Conservation (phyloP, 305 asterid species). For the Fraxinus dipetala region DNA sequence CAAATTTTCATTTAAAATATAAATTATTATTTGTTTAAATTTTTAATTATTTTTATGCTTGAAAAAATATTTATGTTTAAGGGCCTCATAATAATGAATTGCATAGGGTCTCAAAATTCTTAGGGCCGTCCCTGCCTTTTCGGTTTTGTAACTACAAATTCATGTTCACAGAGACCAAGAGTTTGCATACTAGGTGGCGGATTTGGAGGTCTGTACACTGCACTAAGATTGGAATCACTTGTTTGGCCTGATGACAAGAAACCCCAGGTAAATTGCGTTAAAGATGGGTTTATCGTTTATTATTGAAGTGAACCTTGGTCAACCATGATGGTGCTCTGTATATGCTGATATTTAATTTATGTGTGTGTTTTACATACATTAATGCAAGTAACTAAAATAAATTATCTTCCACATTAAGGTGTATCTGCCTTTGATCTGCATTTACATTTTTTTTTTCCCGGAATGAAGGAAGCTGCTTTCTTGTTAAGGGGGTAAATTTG, state of each 20-base stretch:
- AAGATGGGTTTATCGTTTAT: slow-evolving; percentile 6
- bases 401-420: neutral
- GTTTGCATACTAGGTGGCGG: slow-evolving; percentile 98
- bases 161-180: slow-evolving; percentile 74
- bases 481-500: neutral
- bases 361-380: neutral
- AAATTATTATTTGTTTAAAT: no score
- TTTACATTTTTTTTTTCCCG: neutral
- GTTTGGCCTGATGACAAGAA: slow-evolving; percentile 92
- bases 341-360: neutral
- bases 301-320: neutral
- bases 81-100: no score
- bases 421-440: slow-evolving; percentile 9
- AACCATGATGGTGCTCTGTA: slow-evolving; percentile 6
- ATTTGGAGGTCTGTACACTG: slow-evolving; percentile 96
- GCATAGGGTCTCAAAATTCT: no score
- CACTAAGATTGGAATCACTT: slow-evolving; percentile 85
- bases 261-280: slow-evolving; percentile 67
- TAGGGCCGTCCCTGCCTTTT: neutral
- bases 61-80: neutral
- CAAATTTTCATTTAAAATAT: no score
- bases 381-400: neutral
- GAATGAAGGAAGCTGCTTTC: neutral
- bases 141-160: neutral
- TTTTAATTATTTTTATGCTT: no score